Conservation (phyloP, 2,329 filamentous ascomycete genomes). For the Byssochlamys sp. region DNA sequence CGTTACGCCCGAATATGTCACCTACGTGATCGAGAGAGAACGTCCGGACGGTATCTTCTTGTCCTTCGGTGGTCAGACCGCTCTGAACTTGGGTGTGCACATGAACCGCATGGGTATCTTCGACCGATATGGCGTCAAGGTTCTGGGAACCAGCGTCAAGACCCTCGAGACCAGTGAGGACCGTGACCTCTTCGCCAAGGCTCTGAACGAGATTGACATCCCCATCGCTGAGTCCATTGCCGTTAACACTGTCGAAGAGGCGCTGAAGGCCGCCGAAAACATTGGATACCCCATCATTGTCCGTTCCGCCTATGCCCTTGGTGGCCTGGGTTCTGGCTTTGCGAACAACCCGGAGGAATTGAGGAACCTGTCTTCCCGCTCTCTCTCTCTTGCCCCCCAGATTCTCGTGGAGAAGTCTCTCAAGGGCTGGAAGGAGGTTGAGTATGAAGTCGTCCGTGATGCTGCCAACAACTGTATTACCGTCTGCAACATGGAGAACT, state of each 20-base stretch:
- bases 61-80: constrained; percentile 94
- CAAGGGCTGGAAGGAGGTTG: constrained; percentile 98
- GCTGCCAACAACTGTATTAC: constrained; percentile 98
- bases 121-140: constrained; percentile 88
- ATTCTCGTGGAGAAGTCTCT: constrained; percentile 97
- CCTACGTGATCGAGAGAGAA: constrained; percentile 93
- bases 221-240: constrained; percentile 95
- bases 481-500: constrained; percentile 98
- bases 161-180: constrained; percentile 93
- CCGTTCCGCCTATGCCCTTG: constrained; percentile 89
- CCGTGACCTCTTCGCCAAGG: constrained; percentile 89
- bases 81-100: constrained; percentile 89
- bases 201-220: constrained; percentile 92
- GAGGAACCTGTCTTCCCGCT: constrained; percentile 82
- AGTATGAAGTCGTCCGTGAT: constrained; percentile 96
- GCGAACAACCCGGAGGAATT: constrained; percentile 90
- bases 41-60: constrained; percentile 93
- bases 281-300: constrained; percentile 97
- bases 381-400: constrained; percentile 85
- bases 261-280: constrained; percentile 71
- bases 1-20: constrained; percentile 93
- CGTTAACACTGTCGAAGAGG: constrained; percentile 82
- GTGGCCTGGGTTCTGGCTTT: constrained; percentile 92
- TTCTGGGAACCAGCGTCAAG: constrained; percentile 87
- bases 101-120: constrained; percentile 95